Conservation (phyloP, 2,329 filamentous ascomycete genomes). For the Neurospora sp. region DNA sequence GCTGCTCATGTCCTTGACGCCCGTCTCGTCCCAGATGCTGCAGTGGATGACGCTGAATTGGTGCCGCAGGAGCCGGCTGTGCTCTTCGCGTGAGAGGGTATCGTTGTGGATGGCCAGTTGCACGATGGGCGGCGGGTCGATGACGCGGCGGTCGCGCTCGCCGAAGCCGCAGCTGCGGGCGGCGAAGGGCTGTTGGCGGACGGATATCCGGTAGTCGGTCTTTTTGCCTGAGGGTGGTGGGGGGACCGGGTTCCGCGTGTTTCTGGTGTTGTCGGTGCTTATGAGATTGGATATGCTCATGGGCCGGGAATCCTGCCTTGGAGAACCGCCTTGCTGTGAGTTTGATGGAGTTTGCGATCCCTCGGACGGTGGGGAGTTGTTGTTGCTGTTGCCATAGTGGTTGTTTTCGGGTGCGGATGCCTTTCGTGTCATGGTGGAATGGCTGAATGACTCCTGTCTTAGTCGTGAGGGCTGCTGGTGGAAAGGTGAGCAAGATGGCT, state of each 20-base stretch:
- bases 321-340: slow-evolving; percentile 16
- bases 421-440: slow-evolving; percentile 10
- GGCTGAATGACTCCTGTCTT: slow-evolving; percentile 14
- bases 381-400: background rate
- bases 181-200: slow-evolving; percentile 70
- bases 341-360: slow-evolving; percentile 16
- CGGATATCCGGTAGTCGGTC: slow-evolving; percentile 37
- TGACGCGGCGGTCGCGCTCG: slow-evolving; percentile 70
- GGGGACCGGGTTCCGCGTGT: background rate
- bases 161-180: slow-evolving; percentile 77
- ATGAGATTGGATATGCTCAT: slow-evolving; percentile 25
- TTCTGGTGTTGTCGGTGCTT: slow-evolving; percentile 12
- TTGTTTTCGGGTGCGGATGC: slow-evolving; percentile 1
- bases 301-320: slow-evolving; percentile 19
- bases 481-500: slow-evolving; percentile 13
- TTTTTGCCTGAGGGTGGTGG: slow-evolving; percentile 3
- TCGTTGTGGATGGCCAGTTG: slow-evolving; percentile 58
- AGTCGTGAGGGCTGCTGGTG: slow-evolving; percentile 13
- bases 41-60: slow-evolving; percentile 66
- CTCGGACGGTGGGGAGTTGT: slow-evolving; percentile 7
- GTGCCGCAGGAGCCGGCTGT: slow-evolving; percentile 41
- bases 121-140: slow-evolving; percentile 76
- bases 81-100: slow-evolving; percentile 43
- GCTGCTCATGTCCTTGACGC: slow-evolving; percentile 56
- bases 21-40: slow-evolving; percentile 62